Evolutionary conservation across 2,329 filamentous ascomycete species (phyloP).

Genomic region (Beauveria pseudobassiana): DNA sequence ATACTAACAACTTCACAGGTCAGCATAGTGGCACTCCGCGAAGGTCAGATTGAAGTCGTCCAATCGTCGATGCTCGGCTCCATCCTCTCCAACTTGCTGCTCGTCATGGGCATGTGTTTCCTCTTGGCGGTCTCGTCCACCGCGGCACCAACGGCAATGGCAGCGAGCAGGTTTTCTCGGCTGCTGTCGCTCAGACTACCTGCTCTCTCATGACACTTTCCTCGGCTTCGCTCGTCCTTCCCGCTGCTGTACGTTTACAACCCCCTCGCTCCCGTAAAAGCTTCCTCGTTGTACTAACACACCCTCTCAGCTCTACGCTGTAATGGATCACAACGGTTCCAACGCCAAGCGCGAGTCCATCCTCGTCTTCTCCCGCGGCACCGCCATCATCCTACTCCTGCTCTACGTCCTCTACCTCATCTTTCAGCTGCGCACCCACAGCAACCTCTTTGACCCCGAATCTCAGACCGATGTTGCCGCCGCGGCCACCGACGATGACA

Average conservation of each 20-base stretch:
- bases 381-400: conserved; percentile 64
- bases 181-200: conserved; percentile 70
- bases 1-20: conserved; percentile 46
- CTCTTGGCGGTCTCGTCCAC: conserved; percentile 62
- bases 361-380: conserved; percentile 65
- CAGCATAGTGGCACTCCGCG: conserved; percentile 80
- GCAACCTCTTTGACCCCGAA: conserved; percentile 60
- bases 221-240: conserved; percentile 71
- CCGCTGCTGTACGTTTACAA: conserved; percentile 50
- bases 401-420: conserved; percentile 71
- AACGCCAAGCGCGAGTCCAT: conserved; percentile 48
- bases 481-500: conserved; percentile 33
- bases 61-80: conserved; percentile 96
- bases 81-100: conserved; percentile 87
- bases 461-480: conserved; percentile 13
- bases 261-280: too few relatives aligned
- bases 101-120: conserved; percentile 79
- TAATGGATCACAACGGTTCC: conserved; percentile 41
- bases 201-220: conserved; percentile 69
- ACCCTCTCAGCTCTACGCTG: conserved; percentile 51
- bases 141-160: conserved; percentile 47
- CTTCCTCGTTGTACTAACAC: background rate
- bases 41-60: conserved; percentile 89
- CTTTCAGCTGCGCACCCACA: conserved; percentile 72
- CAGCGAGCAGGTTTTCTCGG: conserved; percentile 65